A percentile compares a stretch with the other conserved stretches of the same genome.
Conservation (phyloP, 768 basidiomycete genomes). For the Tylopilus intermedius region DNA sequence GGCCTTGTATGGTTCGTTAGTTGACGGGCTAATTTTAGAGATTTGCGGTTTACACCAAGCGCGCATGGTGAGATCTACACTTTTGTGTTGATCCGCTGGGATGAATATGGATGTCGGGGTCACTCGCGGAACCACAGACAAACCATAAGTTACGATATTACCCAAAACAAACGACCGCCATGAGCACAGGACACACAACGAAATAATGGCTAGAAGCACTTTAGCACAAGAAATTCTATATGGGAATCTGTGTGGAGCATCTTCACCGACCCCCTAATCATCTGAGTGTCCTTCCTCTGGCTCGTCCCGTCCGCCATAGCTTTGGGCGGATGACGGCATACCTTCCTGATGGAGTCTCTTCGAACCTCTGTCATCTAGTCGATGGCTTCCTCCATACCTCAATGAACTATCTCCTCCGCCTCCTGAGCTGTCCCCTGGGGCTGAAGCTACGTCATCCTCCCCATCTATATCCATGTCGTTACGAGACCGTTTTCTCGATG, state of each 20-base stretch:
- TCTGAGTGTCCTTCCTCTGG: constrained; percentile 30
- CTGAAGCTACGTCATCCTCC: constrained; percentile 43
- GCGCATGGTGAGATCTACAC: constrained; percentile 26
- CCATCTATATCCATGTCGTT: constrained; percentile 63
- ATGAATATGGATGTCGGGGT: constrained; percentile 11
- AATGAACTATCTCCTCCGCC: constrained; percentile 26
- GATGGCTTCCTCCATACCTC: constrained; percentile 35
- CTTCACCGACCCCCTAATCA: constrained; percentile 29
- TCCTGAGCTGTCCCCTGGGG: constrained; percentile 26
- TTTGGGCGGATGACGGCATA: constrained; percentile 20
- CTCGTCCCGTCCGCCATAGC: constrained; percentile 28
- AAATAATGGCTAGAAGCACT: constrained; percentile 19
- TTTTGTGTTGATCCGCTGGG: constrained; percentile 24
- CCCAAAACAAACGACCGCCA: constrained; percentile 16
- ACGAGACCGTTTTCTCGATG: constrained; percentile 52
- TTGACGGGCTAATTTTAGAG: constrained; percentile 20
- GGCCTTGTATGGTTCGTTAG: constrained; percentile 20
- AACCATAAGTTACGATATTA: constrained; percentile 18
- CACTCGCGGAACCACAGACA: constrained; percentile 9
- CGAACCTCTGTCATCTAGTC: constrained; percentile 47
- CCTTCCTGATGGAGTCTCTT: constrained; percentile 58
- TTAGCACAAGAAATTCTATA: constrained; percentile 33
- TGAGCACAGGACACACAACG: constrained; percentile 17
- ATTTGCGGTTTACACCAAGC: constrained; percentile 8
- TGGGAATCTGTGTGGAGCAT: constrained; percentile 19